Conservation (phyloP, 805 yeast species). For the Candida quercuum region DNA sequence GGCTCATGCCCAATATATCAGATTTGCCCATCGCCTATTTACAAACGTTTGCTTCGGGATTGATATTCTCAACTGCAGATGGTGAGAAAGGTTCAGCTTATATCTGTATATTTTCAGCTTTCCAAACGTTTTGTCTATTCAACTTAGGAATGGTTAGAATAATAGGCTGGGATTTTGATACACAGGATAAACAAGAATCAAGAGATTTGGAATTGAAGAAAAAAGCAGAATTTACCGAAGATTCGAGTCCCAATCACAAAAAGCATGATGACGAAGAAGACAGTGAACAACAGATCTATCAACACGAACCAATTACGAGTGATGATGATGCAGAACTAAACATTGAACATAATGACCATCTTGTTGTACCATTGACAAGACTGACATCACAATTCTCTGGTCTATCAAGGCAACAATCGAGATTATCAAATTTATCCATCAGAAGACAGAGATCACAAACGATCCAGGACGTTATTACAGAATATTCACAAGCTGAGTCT, state of each 20-base stretch:
- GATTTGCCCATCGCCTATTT: constrained; percentile 71
- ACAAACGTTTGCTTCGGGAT: constrained; percentile 53
- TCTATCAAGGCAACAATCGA: neutral
- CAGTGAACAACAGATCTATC: neutral
- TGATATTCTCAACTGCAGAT: constrained; percentile 50
- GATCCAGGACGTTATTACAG: constrained; percentile 41
- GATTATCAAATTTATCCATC: constrained; percentile 1
- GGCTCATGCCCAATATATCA: constrained; percentile 64
- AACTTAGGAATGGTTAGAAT: constrained; percentile 68
- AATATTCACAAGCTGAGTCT: constrained; percentile 30
- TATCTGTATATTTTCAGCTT: constrained; percentile 65
- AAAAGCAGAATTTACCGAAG: too few species aligned
- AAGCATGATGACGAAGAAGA: neutral
- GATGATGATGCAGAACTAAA: neutral
- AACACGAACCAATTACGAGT: neutral
- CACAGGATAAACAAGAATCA: constrained; percentile 19
- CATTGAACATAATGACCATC: neutral
- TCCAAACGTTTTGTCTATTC: constrained; percentile 38
- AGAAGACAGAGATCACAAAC: constrained; percentile 30
- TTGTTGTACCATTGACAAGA: neutral
- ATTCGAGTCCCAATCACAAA: neutral
- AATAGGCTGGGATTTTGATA: constrained; percentile 58
- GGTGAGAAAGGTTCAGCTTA: constrained; percentile 75
- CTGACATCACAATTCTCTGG: too few species aligned
- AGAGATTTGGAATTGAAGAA: too few species aligned